Base-by-base conservation (phyloP, 2,329 filamentous ascomycete species). In the Fusarium globosum region DNA sequence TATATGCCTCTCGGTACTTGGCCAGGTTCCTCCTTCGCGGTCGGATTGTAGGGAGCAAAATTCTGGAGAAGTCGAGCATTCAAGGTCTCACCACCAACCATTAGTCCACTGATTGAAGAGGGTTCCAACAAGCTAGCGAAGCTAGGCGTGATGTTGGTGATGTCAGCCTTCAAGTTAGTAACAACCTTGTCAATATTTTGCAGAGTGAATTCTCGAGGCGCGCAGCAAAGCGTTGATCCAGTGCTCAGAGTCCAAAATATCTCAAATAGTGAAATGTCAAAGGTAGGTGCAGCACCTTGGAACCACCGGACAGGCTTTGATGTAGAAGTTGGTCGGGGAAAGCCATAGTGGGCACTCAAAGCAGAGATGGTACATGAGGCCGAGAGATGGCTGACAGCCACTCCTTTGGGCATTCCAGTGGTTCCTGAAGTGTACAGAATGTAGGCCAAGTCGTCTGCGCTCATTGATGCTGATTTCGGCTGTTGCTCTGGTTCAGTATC, bases 1-100 rank as follows among this genome's bases (percentile, higher is more conserved):
- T 63, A 72, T 8, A 72, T 72, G 4, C 69, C 69, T 1, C 9
- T 12, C 0, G 69, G 69, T 1, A 28, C 36, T 28, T 41, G 2
- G 1, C 20, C 3, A 2, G 8, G 1, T 13, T 41, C 43, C 0
- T 28, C 20, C 1, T 20, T 15, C n/a, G 4, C 8, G 1, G 8
- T 2, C 0, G 48, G 41, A 2, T 72, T 72, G 18, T 42, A 39
- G 2, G 2, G 36, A 8, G 69, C 18, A 39, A 72, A 72, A 7
- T 65, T 45, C 11, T 43, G 69, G 21, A 72, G 28, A 1, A 72
- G 53, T 1, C 49, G 60, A 16, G 69, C 21, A 15, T 57, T 72
- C 26, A 72, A 15, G 4, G 69, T 72, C n/a, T 72, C 69, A 11
- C 69, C 69, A 5, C 69, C 69, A 5, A 72, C 69, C 69, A 72